Evolutionary conservation across 768 basidiomycete genomes (phyloP).

Genomic region (Hirschioporus abietinus): DNA sequence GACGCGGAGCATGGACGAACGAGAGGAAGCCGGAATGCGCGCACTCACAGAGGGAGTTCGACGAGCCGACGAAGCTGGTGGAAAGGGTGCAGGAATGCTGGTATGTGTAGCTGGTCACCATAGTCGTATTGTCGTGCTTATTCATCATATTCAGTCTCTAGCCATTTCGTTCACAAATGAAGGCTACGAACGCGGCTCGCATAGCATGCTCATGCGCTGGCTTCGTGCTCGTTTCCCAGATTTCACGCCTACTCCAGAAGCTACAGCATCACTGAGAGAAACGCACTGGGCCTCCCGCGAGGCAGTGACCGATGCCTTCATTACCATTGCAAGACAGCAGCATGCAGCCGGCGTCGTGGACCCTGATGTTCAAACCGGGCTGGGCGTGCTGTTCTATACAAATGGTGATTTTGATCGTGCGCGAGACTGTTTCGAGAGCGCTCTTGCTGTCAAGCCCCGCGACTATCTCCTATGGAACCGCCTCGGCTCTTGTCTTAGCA

Average conservation of each 20-base stretch:
- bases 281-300: conserved; percentile 80
- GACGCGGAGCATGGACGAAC: conserved; percentile 84
- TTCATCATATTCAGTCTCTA: conserved; percentile 56
- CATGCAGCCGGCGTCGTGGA: conserved; percentile 68
- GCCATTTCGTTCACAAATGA: conserved; percentile 98
- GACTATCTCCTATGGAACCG: conserved; percentile 97
- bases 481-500: conserved; percentile 89
- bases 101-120: conserved; percentile 34
- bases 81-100: conserved; percentile 67
- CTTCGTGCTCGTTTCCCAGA: conserved; percentile 60
- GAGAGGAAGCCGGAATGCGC: conserved; percentile 76
- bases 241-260: conserved; percentile 44
- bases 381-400: conserved; percentile 91
- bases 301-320: conserved; percentile 75
- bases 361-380: conserved; percentile 87
- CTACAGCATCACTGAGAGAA: conserved; percentile 47
- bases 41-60: conserved; percentile 72
- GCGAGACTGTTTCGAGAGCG: conserved; percentile 92
- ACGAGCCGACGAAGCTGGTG: conserved; percentile 57
- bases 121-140: background rate
- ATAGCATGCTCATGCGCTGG: conserved; percentile 84
- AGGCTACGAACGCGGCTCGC: conserved; percentile 79
- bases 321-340: conserved; percentile 78
- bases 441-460: conserved; percentile 73
- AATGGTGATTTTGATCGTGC: conserved; percentile 83